Percentiles rank a stretch among this genome's conserved stretches.
Evolutionary conservation across 805 yeast species (phyloP).

Genomic region (Osmozyma mogii): DNA sequence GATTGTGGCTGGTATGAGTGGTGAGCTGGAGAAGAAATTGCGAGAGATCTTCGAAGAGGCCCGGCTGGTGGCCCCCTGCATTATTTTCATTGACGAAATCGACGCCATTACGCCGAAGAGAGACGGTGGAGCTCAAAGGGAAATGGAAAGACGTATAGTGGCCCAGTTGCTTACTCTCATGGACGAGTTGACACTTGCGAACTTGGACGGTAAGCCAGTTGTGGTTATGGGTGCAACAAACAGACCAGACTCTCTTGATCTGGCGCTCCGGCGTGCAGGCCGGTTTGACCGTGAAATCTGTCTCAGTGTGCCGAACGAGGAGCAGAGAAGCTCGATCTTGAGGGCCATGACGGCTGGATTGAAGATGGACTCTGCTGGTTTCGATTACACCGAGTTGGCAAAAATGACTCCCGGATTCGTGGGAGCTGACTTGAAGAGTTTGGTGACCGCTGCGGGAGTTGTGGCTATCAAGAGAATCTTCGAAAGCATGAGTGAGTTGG

Average conservation of each 20-base stretch:
- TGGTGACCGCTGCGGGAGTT: conserved; percentile 92
- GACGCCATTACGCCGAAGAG: conserved; percentile 98
- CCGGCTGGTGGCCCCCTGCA: conserved; percentile 78
- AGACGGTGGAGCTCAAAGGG: conserved; percentile 91
- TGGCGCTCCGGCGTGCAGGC: conserved; percentile 94
- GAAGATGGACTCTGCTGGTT: conserved; percentile 49
- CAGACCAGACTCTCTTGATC: conserved; percentile 90
- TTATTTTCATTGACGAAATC: conserved; percentile 90
- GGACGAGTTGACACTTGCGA: conserved; percentile 84
- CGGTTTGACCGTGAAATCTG: conserved; percentile 93
- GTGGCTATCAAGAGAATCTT: conserved; percentile 90
- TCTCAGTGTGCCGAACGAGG: conserved; percentile 89
- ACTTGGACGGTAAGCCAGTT: conserved; percentile 89
- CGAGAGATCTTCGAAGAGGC: conserved; percentile 95
- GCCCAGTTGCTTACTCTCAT: conserved; percentile 91
- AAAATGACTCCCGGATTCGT: conserved; percentile 96
- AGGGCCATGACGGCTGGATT: conserved; percentile 62
- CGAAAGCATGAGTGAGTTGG: conserved; percentile 42
- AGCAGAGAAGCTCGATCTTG: conserved; percentile 68
- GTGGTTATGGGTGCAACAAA: conserved; percentile 95
- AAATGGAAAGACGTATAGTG: conserved; percentile 95
- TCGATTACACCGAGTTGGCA: conserved; percentile 69
- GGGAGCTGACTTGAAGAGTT: conserved; percentile 93
- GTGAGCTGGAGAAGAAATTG: conserved; percentile 91
- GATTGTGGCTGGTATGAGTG: conserved; percentile 98